Evolutionary conservation across 1,139 yeast species (phyloP), one percentile per base, ranked within the genome.

Genomic region (Saccharomyces hybrid): DNA sequence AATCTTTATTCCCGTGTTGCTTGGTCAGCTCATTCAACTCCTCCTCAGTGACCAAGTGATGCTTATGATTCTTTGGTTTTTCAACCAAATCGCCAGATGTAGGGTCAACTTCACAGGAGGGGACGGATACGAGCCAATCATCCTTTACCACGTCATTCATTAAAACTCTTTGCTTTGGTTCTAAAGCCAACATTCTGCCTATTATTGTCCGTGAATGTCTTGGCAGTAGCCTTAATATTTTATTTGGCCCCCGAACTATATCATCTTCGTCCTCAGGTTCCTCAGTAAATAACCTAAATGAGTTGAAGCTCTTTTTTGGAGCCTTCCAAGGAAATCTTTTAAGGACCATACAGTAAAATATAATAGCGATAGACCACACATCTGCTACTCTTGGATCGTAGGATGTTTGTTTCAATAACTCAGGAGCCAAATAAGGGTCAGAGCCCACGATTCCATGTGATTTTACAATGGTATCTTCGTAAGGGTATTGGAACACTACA

Each of bases 351-450:
- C 93, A 85, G 64, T 88, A 84, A 64, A 76, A 86, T 54, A 86
- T 85, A 14, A 86, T 83, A 0, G 90, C 95, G 51, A 84, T 73
- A 1, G 90, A 84, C 95, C 95, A 86, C 20, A 85, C 80, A 66
- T 86, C 95, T 2, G 81, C 87, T 14, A 81, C 79, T 52, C 89
- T 73, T 26, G 93, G 87, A 66, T 85, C 91, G 65, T 85, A 86
- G 2, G 79, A 56, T 26, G 56, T 52, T 31, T 58, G 56, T n/a
- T 56, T 51, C 13, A 85, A 74, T 27, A 86, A 85, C 68, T 86
- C 95, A 0, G 93, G 95, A 0, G 93, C 86, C 60, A 86, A 71
- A 65, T 86, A 86, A 4, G 95, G 95, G 69, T 86, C 95, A 9
- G 88, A 82, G 2, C 95, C 95, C 27, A 85, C 88, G 8, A 86